Conservation (phyloP, 129 eudicot species). For the Flaveria bidentis region DNA sequence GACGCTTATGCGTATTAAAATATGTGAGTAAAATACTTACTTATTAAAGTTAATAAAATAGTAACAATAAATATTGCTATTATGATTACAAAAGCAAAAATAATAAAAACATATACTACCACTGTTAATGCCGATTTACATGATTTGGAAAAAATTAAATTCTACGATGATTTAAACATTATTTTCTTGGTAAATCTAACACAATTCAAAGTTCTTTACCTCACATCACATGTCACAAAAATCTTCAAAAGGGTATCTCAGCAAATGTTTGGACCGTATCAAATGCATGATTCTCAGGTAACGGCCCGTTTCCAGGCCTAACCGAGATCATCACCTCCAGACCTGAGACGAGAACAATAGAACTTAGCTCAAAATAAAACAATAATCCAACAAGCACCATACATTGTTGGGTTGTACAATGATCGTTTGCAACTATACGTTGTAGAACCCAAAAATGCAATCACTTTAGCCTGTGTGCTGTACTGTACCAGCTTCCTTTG, state of each 20-base stretch:
- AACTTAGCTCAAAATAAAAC: constrained; percentile 3
- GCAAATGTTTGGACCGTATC: constrained; percentile 58
- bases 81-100: too few species aligned
- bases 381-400: background rate
- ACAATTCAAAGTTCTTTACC: background rate
- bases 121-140: too few species aligned
- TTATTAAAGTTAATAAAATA: too few species aligned
- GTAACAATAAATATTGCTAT: too few species aligned
- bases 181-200: background rate
- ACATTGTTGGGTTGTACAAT: constrained; percentile 10
- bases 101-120: too few species aligned
- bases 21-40: too few species aligned
- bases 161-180: too few species aligned
- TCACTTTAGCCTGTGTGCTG: background rate
- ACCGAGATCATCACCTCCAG: constrained; percentile 68
- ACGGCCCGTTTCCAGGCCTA: constrained; percentile 79
- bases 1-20: too few species aligned
- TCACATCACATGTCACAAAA: constrained; percentile 5
- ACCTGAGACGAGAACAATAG: constrained; percentile 46
- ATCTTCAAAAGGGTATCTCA: constrained; percentile 47
- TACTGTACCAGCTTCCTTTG: constrained; percentile 77
- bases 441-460: constrained; percentile 13
- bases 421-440: background rate
- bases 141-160: too few species aligned
- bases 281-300: constrained; percentile 74